Percentiles rank a stretch among this genome's conserved stretches.
Conservation (phyloP, 2,329 filamentous ascomycete genomes). For the Colletotrichum ledebouriae region DNA sequence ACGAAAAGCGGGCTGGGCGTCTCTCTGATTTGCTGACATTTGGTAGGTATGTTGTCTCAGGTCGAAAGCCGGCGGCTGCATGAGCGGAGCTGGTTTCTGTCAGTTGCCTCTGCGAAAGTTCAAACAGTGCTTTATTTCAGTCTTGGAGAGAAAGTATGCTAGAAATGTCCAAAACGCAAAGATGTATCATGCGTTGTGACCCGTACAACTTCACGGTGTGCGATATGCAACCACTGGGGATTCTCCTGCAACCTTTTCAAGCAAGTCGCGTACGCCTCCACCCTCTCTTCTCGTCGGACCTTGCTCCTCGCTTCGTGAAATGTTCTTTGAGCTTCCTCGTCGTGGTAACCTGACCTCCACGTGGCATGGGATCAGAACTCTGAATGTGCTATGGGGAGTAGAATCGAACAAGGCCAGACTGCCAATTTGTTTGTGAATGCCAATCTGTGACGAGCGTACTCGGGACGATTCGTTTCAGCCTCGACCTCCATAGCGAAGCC, state of each 20-base stretch:
- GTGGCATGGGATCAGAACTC: slow-evolving; percentile 20
- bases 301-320: slow-evolving; percentile 9
- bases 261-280: slow-evolving; percentile 7
- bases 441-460: slow-evolving; percentile 30
- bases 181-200: not conserved
- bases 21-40: not conserved
- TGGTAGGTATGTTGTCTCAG: slow-evolving; percentile 29
- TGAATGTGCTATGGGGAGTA: slow-evolving; percentile 24
- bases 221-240: slow-evolving; percentile 24
- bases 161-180: slow-evolving; percentile 16
- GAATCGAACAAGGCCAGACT: slow-evolving; percentile 23
- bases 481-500: slow-evolving; percentile 13
- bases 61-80: slow-evolving; percentile 9
- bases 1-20: not conserved
- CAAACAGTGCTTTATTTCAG: not conserved
- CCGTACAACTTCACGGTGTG: slow-evolving; percentile 29
- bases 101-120: not conserved
- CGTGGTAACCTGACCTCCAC: slow-evolving; percentile 28
- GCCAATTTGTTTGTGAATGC: slow-evolving; percentile 25
- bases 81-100: not conserved
- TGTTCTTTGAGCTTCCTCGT: slow-evolving; percentile 11
- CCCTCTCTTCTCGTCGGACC: not conserved
- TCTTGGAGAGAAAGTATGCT: not conserved
- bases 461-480: slow-evolving; percentile 26
- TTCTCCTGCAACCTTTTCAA: slow-evolving; percentile 22